These are phyloP conservation scores for Raphanus hybrid DNA, from an alignment of 441 rosid species.

Conservation along the genomic window DNA sequence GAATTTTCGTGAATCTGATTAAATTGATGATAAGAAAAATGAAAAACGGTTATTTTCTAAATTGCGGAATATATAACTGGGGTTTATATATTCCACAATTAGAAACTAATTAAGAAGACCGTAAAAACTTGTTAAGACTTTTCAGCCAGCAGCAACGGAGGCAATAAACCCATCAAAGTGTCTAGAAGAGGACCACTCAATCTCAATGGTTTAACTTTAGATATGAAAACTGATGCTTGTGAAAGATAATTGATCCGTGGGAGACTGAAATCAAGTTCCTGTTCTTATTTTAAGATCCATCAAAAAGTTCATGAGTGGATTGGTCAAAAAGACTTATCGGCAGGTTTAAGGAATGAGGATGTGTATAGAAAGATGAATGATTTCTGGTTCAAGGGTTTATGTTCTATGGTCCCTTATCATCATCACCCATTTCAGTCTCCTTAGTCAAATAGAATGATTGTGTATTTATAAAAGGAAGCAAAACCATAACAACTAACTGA, in stretches of 20 bases:
- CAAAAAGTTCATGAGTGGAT: slow-evolving; percentile 16
- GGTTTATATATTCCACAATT: no score
- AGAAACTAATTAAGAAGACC: no score
- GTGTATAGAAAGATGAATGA: slow-evolving; percentile 1
- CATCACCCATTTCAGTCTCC: slow-evolving; percentile 12
- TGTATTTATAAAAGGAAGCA: no score
- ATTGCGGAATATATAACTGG: no score
- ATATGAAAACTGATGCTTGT: not conserved
- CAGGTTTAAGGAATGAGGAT: slow-evolving; percentile 7
- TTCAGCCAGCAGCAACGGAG: slow-evolving; percentile 1
- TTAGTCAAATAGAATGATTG: slow-evolving; percentile 1
- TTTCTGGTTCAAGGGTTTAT: not conserved
- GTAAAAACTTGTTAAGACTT: not conserved
- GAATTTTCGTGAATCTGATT: no score
- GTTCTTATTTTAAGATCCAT: slow-evolving; percentile 14
- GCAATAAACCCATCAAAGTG: not conserved
- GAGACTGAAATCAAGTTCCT: slow-evolving; percentile 1
- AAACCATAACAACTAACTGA: no score
- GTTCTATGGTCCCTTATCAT: slow-evolving; percentile 7
- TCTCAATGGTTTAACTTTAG: slow-evolving; percentile 14
- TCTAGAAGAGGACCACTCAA: slow-evolving; percentile 24
- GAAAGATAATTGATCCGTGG: slow-evolving; percentile 5
- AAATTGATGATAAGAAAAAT: no score
- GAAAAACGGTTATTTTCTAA: no score
- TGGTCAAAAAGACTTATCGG: slow-evolving; percentile 10